A percentile compares a stretch with the other conserved stretches of the same genome.
Evolutionary conservation across 140 eudicot species (phyloP).

Genomic region (Bidens hawaiensis): DNA sequence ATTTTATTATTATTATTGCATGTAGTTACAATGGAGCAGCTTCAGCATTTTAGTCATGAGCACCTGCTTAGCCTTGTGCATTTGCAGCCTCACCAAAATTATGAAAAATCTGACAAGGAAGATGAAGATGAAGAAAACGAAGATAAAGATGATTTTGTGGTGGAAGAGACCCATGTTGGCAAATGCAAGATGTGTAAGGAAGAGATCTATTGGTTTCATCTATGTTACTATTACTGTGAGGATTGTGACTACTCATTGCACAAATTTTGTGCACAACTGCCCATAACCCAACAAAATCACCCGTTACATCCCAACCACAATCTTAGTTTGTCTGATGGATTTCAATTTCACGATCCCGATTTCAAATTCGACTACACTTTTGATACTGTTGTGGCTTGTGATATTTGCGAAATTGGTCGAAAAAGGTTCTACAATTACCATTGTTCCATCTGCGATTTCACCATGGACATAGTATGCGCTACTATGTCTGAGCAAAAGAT

Average conservation of each 20-base stretch:
- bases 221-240: not conserved
- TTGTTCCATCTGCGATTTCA: not conserved
- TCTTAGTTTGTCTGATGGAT: not conserved
- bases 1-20: no score
- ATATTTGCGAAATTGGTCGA: not conserved
- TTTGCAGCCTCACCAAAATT: not conserved
- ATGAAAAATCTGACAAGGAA: not conserved
- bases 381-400: no score
- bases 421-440: not conserved
- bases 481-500: not conserved
- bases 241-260: not conserved
- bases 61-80: slow-evolving; percentile 8
- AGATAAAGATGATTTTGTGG: not conserved
- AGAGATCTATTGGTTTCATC: not conserved
- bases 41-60: not conserved
- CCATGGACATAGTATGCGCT: slow-evolving; percentile 3
- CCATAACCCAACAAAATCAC: not conserved
- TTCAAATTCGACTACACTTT: no score
- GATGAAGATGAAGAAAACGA: no score
- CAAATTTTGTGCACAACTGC: not conserved
- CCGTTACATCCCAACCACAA: not conserved
- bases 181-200: not conserved
- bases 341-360: not conserved
- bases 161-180: not conserved
- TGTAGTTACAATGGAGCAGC: slow-evolving; percentile 4